Evolutionary conservation across 805 yeast species (phyloP), one percentile per base, ranked within the genome.

Genomic region (Myxozyma monticola): DNA sequence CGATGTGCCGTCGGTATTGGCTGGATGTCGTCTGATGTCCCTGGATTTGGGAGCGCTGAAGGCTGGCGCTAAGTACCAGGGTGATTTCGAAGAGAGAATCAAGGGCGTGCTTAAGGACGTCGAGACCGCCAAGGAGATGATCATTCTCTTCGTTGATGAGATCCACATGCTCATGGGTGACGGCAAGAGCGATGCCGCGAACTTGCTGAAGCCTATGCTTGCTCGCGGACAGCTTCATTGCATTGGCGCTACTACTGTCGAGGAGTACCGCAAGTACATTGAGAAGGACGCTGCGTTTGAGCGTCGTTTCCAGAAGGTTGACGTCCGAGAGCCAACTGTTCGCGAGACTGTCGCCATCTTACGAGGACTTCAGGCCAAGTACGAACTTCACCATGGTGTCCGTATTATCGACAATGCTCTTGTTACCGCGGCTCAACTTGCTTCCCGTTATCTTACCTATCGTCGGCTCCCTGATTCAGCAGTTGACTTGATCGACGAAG

Each of bases 111-210:
- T 93, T 66, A 88, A 83, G 66, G 99, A 93, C 64, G 87, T 93
- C 63, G 85, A 88, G 61, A 83, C 95, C 0, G 47, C 64, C 6
- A 83, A 84, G 62, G 85, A 81, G 42, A 78, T 89, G 80, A 88
- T 93, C 59, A 83, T 93, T 57, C 76, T 93, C 51, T 93, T 93
- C 74, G 87, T 93, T 63, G 99, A 93, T 72, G 99, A 93, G 72
- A 93, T 93, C 67, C 99, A 93, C 72, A 93, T 93, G 97, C 80
- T 93, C 60, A 93, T 93, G 99, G 99, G 99, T 62, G 96, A 93
- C 67, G 99, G 99, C 67, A 93, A 90, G 72, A 82, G 86, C 56
- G 99, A 93, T 69, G 96, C 96, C 37, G 99, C 99, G 35, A 93
- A 93, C 70, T 79, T 93, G 64, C 80, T 93, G 68, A 93, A 93